phyloP scores from a whole-genome alignment of 1,139 yeast species.

The Taphrina sp. region DNA sequence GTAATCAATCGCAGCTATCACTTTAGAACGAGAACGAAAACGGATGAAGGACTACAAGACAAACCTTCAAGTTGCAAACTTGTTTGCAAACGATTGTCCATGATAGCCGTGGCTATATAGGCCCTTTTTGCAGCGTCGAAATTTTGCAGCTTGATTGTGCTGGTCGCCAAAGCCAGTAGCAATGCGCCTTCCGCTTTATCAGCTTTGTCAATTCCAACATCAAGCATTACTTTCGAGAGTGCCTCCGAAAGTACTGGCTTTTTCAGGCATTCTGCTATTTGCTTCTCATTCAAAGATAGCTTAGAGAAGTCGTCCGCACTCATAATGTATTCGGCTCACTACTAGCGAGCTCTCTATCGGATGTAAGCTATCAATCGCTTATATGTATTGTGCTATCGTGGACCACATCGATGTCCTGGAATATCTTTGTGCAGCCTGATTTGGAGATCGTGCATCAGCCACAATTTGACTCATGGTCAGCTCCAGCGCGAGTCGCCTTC shows the following conservation, averaged over 20 bases:
- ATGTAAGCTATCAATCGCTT: no score
- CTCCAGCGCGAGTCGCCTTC: no score
- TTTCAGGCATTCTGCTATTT: conserved; percentile 70
- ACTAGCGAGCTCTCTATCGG: no score
- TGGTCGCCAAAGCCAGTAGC: conserved; percentile 75
- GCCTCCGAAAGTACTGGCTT: conserved; percentile 80
- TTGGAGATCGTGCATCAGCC: no score
- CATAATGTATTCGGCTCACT: no score
- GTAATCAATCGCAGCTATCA: conserved; percentile 12
- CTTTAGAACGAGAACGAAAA: not conserved
- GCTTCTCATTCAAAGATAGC: conserved; percentile 53
- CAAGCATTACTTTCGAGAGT: conserved; percentile 58
- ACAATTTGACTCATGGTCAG: no score
- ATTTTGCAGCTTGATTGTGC: conserved; percentile 65
- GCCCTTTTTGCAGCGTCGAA: conserved; percentile 78
- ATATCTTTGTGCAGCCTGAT: no score
- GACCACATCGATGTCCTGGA: no score
- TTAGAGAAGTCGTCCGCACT: conserved; percentile 34
- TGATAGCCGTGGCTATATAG: conserved; percentile 41
- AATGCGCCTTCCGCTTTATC: conserved; percentile 59
- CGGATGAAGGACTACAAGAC: not conserved
- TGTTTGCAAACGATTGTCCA: conserved; percentile 5
- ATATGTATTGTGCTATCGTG: no score
- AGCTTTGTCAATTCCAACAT: conserved; percentile 44
- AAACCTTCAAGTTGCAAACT: conserved; percentile 27